phyloP scores from a whole-genome alignment of 768 basidiomycete species.

The Coprinopsis cinerea region DNA sequence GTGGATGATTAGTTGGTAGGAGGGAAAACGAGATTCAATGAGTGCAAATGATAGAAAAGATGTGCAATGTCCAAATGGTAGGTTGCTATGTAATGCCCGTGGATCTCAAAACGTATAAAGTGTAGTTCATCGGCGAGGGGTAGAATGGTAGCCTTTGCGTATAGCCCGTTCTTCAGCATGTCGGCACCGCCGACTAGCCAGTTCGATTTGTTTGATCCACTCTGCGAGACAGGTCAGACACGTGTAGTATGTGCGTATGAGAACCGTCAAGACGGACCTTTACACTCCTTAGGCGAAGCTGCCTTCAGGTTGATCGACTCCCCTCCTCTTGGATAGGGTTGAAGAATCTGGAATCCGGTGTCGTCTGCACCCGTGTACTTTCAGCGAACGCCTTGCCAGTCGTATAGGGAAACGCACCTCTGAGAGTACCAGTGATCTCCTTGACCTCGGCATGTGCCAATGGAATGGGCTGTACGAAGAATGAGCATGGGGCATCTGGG shows the following conservation, averaged over 20 bases:
- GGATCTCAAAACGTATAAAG: too few relatives aligned
- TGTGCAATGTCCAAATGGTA: neutral
- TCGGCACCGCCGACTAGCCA: slow-evolving; percentile 37
- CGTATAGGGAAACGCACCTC: too few relatives aligned
- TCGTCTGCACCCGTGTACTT: slow-evolving; percentile 63
- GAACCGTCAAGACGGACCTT: slow-evolving; percentile 28
- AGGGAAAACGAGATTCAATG: neutral
- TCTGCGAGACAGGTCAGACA: slow-evolving; percentile 15
- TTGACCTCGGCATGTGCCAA: slow-evolving; percentile 60
- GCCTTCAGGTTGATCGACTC: slow-evolving; percentile 61
- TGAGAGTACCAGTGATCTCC: slow-evolving; percentile 37
- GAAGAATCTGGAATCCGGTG: slow-evolving; percentile 54
- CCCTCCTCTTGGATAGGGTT: slow-evolving; percentile 70
- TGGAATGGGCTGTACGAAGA: slow-evolving; percentile 59
- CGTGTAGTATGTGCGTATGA: neutral
- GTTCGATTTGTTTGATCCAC: slow-evolving; percentile 33
- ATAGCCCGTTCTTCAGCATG: slow-evolving; percentile 39
- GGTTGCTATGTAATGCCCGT: neutral
- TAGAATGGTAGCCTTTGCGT: slow-evolving; percentile 15
- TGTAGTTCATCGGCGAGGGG: slow-evolving; percentile 12
- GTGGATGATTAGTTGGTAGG: too few relatives aligned
- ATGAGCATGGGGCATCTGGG: neutral
- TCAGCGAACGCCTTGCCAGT: too few relatives aligned
- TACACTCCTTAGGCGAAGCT: slow-evolving; percentile 51
- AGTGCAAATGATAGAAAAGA: neutral